A percentile compares a stretch with the other conserved stretches of the same genome.
Conservation (phyloP, 176 grass and related monocot species). For the Eleusine coracana region DNA sequence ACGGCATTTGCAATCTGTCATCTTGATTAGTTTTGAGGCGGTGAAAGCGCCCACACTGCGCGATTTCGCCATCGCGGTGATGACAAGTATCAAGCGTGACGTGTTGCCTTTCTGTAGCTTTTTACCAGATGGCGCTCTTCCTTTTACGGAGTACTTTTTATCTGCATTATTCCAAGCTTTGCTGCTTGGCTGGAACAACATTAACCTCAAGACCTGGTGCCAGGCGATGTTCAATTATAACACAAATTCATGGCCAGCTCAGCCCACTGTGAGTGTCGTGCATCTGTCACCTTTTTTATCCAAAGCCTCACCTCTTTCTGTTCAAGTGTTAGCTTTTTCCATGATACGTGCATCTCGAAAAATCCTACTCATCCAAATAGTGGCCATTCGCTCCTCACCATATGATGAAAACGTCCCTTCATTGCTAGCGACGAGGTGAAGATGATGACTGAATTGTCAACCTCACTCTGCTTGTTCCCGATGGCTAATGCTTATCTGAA, state of each 20-base stretch:
- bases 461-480: not conserved
- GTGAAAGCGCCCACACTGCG: not conserved
- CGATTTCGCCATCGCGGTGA: not conserved
- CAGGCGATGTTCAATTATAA: not conserved
- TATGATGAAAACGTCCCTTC: constrained; percentile 12
- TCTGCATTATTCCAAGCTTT: not conserved
- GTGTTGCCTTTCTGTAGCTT: not conserved
- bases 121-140: not conserved
- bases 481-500: not conserved
- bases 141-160: not conserved
- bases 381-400: not conserved
- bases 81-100: not conserved
- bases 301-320: not conserved
- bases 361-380: constrained; percentile 17
- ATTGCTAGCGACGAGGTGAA: not conserved
- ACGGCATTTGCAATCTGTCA: not conserved
- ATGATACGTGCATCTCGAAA: not conserved
- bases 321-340: not conserved
- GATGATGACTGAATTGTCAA: not conserved
- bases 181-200: not conserved
- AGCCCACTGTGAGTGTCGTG: not conserved
- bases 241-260: not conserved
- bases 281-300: not conserved
- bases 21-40: not conserved
- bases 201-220: not conserved